Percentiles rank a stretch among this genome's conserved stretches.
Conservation (phyloP, 2,329 filamentous ascomycete genomes). For the Triangularia verruculosa region DNA sequence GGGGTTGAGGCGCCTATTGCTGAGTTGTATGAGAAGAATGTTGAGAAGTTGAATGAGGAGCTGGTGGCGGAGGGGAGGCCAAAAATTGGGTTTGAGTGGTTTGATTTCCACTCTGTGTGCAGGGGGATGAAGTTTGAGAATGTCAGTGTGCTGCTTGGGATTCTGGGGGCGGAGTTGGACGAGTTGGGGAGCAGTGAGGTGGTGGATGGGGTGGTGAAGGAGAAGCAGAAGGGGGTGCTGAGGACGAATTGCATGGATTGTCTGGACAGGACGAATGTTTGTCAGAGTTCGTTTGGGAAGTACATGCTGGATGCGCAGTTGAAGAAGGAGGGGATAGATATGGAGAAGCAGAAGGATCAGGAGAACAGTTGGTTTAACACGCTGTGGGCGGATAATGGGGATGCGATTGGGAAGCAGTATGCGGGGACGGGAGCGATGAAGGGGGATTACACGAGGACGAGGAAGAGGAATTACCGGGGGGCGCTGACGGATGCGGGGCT, state of each 20-base stretch:
- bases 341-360: constrained; percentile 72
- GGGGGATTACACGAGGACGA: constrained; percentile 90
- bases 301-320: constrained; percentile 79
- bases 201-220: constrained; percentile 40
- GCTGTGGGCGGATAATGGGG: constrained; percentile 95
- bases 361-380: constrained; percentile 92
- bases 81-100: constrained; percentile 80
- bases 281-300: constrained; percentile 86
- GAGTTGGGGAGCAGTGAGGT: constrained; percentile 68
- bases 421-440: constrained; percentile 94
- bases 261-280: constrained; percentile 91
- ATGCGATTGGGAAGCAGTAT: constrained; percentile 93
- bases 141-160: constrained; percentile 74
- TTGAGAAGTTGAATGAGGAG: constrained; percentile 64
- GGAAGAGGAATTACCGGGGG: constrained; percentile 85
- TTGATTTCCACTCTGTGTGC: constrained; percentile 91
- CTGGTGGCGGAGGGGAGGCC: constrained; percentile 38
- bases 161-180: constrained; percentile 64
- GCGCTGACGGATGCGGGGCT: constrained; percentile 88
- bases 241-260: constrained; percentile 99
- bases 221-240: constrained; percentile 69
- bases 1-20: constrained; percentile 79
- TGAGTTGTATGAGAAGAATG: constrained; percentile 68
- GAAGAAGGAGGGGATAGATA: constrained; percentile 69
- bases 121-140: constrained; percentile 98